These are phyloP conservation scores for Citrus trifoliata DNA, from an alignment of 345 rosid species.

Conservation along the genomic window DNA sequence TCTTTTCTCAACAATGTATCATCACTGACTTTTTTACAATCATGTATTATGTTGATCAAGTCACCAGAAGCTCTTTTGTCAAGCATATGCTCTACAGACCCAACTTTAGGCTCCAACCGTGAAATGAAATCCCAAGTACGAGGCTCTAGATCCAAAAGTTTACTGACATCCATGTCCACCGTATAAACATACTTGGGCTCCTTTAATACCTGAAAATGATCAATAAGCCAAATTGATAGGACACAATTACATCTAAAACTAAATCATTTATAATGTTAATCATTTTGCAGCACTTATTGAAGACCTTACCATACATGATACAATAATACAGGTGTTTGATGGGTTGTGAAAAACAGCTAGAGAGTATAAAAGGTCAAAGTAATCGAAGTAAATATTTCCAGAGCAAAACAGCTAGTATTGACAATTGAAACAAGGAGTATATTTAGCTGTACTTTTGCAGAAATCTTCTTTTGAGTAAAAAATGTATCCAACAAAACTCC, in stretches of 20 bases:
- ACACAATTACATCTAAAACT: not conserved
- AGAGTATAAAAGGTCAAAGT: not conserved
- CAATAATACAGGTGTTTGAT: not conserved
- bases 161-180: conserved; percentile 73
- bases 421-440: not conserved
- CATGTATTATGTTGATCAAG: conserved; percentile 53
- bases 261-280: not conserved
- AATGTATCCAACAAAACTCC: not conserved
- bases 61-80: conserved; percentile 47
- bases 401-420: not conserved
- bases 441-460: not conserved
- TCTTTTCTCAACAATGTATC: conserved; percentile 13
- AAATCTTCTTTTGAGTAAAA: not conserved
- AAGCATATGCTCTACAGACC: conserved; percentile 58
- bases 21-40: conserved; percentile 29
- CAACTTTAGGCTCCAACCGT: conserved; percentile 65
- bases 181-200: conserved; percentile 92
- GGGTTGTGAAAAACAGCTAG: not conserved
- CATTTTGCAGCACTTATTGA: not conserved
- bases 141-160: conserved; percentile 78
- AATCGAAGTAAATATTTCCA: not conserved
- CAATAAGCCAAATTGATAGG: conserved; percentile 12
- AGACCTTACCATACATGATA: not conserved
- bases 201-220: conserved; percentile 52
- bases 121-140: conserved; percentile 80